Evolutionary conservation across 2,329 filamentous ascomycete species (phyloP), one percentile per base, ranked within the genome.

Genomic region (Verticillium isaacii): DNA sequence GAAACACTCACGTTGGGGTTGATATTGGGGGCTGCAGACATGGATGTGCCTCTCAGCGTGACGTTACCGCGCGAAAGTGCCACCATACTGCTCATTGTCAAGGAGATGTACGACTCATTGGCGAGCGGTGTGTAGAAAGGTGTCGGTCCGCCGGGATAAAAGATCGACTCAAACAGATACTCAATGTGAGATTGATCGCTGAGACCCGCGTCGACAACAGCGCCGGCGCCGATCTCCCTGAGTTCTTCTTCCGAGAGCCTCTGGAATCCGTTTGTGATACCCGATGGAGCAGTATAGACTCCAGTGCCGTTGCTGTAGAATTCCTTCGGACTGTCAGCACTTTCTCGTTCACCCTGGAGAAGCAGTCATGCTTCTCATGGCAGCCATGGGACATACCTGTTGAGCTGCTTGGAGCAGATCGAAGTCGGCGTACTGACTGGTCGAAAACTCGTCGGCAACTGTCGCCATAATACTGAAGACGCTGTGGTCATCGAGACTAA

Each of bases 381-480:
- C 45, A 25, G 5, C 8, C 2, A 12, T 34, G 39, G 25, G 32
- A 36, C 39, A 15, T 37, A 59, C 58, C 29, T 66, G 59, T 17
- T 68, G 68, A 2, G 66, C 65, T n/a, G 56, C 61, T 9, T 66
- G 62, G 12, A 69, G 62, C 32, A 52, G 41, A 3, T 59, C 58
- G 14, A 59, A 59, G 29, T 63, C 57, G 25, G 61, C 29, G 61
- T 65, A 68, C 9, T 60, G 66, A 12, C 65, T 65, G 2, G 69
- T 70, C 14, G 68, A 69, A 58, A 65, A 68, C 37, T 70, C 66
- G 4, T 66, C 64, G 14, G 65, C 62, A 15, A 67, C 68, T 9
- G 57, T 66, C 0, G 68, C 69, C 65, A 69, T 69, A 50, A 71
- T 70, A 63, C 67, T 69, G 62, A 69, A 71, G 25, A 71, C 66